Base-by-base conservation (phyloP, 306 rosid genomes). In the Glycine latifolia region DNA sequence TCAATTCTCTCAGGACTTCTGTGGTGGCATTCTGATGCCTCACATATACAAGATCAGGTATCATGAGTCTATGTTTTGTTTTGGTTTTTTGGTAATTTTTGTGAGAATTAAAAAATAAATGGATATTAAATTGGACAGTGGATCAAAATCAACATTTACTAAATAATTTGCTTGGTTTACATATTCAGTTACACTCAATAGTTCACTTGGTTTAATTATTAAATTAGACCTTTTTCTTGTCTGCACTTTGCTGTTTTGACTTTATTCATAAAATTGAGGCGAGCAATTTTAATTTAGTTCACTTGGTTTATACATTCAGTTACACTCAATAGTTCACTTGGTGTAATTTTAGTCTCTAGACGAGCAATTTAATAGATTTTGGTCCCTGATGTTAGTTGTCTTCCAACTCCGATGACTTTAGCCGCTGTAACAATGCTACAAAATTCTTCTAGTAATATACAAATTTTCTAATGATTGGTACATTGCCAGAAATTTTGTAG, bases 31-130 rank as follows among this genome's bases (percentile, higher is more conserved):
- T 88, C 94, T 79, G 82, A 88, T 79, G 65, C 87, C 68, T 88
- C 92, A 16, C 88, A 86, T 54, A 43, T 93, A 72, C 97, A 91
- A 79, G 97, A 93, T 81, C 92, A 89, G 93, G 95, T 89, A 79
- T 44, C 43, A 8, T 49, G 16, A 82, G 68, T 35, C 52, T 15
- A 53, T 65, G 6, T 75, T 58, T 39, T 44, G 33, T 9, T 59
- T 54, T 2, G 52, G 4, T 10, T 5, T 68, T 8, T 71, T 12
- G 2, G 31, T 26, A 26, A 1, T 20, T 8, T 46, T 69, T 26
- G 33, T 53, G 31, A 15, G 5, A 48, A 35, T 37, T 47, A 1
- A 77, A 61, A 56, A 17, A 46, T 17, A 68, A 10, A 68, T 44
- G 31, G 52, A 77, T 35, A 15, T n/a, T 62, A 31, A 60, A 31